Conservation (phyloP, 2,329 filamentous ascomycete genomes). For the Penicillium sp. region DNA sequence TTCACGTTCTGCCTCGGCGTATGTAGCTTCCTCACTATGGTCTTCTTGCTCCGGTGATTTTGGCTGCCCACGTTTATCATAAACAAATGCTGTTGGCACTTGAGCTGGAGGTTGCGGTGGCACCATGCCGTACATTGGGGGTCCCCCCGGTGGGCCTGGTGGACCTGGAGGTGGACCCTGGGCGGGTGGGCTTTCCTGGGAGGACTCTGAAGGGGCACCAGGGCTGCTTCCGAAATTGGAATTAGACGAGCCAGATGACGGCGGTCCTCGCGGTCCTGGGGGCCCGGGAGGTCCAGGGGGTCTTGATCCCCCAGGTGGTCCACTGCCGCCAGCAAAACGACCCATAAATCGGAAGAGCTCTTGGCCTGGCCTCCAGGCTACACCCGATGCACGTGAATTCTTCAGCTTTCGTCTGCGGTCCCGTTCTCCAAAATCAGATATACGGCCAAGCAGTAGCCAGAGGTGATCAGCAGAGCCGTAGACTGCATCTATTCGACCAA, state of each 20-base stretch:
- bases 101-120: slow-evolving; percentile 41
- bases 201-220: slow-evolving; percentile 13
- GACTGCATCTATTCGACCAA: slow-evolving; percentile 74
- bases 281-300: slow-evolving; percentile 12
- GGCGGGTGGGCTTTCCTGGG: slow-evolving; percentile 7
- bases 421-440: slow-evolving; percentile 74
- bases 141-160: slow-evolving; percentile 21
- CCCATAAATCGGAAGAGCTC: slow-evolving; percentile 47
- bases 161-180: background rate
- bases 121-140: slow-evolving; percentile 53
- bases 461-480: slow-evolving; percentile 90
- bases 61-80: slow-evolving; percentile 35
- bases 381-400: slow-evolving; percentile 61
- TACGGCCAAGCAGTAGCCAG: slow-evolving; percentile 74
- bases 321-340: slow-evolving; percentile 24
- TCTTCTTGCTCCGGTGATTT: slow-evolving; percentile 45
- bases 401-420: slow-evolving; percentile 78
- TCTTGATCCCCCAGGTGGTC: slow-evolving; percentile 11
- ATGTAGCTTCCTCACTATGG: slow-evolving; percentile 63
- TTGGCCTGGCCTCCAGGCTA: slow-evolving; percentile 56
- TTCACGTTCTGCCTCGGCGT: slow-evolving; percentile 70
- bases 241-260: slow-evolving; percentile 1
- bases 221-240: background rate
- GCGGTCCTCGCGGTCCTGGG: slow-evolving; percentile 2
- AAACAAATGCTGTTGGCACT: slow-evolving; percentile 55